A percentile compares a stretch with the other conserved stretches of the same genome.
phyloP scores from a whole-genome alignment of 768 basidiomycete species.

The Macrolepiota fuliginosa region DNA sequence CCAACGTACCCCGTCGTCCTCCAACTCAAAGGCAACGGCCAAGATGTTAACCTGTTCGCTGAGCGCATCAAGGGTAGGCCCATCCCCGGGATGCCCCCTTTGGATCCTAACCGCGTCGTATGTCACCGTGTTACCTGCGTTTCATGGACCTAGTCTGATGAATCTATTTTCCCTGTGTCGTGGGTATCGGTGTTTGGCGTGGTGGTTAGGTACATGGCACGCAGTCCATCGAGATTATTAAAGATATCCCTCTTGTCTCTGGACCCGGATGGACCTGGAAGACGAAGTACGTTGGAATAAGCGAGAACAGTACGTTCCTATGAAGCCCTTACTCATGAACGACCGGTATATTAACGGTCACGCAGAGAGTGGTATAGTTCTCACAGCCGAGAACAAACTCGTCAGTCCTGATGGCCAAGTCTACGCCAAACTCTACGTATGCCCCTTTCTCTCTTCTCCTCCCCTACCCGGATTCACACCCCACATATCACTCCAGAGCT shows the following conservation, averaged over 20 bases:
- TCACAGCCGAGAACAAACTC: constrained; percentile 62
- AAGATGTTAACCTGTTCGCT: constrained; percentile 71
- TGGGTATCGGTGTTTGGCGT: neutral
- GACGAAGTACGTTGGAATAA: constrained; percentile 62
- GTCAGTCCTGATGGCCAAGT: constrained; percentile 58
- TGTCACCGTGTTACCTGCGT: constrained; percentile 19
- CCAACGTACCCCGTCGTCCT: constrained; percentile 88
- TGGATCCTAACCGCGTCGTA: constrained; percentile 71
- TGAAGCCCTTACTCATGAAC: neutral
- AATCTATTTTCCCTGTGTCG: neutral
- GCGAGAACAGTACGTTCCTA: constrained; percentile 71
- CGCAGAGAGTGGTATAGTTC: constrained; percentile 71
- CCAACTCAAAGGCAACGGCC: constrained; percentile 62
- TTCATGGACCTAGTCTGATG: neutral
- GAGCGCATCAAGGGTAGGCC: constrained; percentile 40
- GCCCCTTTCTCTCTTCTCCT: constrained; percentile 13
- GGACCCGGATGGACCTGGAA: constrained; percentile 80
- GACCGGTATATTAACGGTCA: neutral
- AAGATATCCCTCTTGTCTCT: constrained; percentile 71
- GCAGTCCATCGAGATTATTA: constrained; percentile 78
- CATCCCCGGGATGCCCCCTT: constrained; percentile 65
- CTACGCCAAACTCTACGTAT: constrained; percentile 64
- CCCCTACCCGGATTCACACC: neutral
- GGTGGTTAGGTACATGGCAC: constrained; percentile 67
- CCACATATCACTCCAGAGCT: constrained; percentile 35